Evolutionary conservation across 331 rosid species (phyloP).

Genomic region (Ulmus americana): DNA sequence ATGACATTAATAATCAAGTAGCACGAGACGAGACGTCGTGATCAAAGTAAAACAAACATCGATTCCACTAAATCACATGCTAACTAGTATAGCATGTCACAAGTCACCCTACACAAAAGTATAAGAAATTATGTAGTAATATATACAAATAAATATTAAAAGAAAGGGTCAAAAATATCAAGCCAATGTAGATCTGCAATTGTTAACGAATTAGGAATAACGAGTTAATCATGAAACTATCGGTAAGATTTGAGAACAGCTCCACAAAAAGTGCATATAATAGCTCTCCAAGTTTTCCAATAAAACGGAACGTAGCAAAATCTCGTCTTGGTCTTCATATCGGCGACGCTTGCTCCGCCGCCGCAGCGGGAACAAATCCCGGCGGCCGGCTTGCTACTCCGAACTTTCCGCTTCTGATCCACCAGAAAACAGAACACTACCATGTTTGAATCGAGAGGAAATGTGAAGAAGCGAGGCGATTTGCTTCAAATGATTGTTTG

Average conservation of each 20-base stretch:
- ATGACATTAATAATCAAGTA: too few relatives aligned
- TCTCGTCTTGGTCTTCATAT: constrained; percentile 75
- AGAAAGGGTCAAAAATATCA: constrained; percentile 67
- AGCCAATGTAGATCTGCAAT: too few relatives aligned
- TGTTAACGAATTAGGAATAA: too few relatives aligned
- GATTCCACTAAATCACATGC: too few relatives aligned
- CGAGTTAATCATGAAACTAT: neutral
- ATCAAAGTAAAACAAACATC: too few relatives aligned
- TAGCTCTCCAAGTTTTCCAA: constrained; percentile 56
- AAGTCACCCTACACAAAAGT: too few relatives aligned
- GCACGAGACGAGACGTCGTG: too few relatives aligned
- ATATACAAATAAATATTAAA: constrained; percentile 28
- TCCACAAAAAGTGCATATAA: constrained; percentile 82
- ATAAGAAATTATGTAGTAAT: too few relatives aligned
- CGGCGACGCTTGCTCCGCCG: constrained; percentile 89
- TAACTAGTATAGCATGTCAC: too few relatives aligned
- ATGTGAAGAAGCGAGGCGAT: too few relatives aligned
- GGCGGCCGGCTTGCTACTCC: constrained; percentile 76
- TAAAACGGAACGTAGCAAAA: constrained; percentile 23
- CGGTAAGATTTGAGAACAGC: constrained; percentile 60
- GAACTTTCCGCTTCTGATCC: constrained; percentile 57
- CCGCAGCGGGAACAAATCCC: constrained; percentile 88
- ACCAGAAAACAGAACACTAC: constrained; percentile 79
- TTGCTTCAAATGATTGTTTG: neutral
- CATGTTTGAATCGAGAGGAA: constrained; percentile 31